Percentiles rank a stretch among this genome's conserved stretches.
Conservation (phyloP, 352 stramenopile species). For the Globisporangium emineosum region DNA sequence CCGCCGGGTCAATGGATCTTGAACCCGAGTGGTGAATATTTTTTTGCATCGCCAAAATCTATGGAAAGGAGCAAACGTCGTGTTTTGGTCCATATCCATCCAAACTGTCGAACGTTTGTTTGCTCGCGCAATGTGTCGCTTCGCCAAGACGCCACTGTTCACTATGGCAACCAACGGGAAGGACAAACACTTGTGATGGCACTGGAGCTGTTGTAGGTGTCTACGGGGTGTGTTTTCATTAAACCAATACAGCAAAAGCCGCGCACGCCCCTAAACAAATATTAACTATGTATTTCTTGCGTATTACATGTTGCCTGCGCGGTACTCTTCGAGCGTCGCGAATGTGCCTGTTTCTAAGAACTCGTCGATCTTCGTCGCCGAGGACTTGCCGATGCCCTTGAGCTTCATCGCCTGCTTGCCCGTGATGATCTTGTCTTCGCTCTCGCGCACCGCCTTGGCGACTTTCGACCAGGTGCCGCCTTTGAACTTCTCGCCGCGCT, state of each 20-base stretch:
- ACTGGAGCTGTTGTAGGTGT: no score
- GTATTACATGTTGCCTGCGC: conserved; percentile 74
- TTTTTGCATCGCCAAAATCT: not conserved
- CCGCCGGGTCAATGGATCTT: no score
- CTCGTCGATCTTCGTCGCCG: conserved; percentile 81
- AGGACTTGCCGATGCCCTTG: conserved; percentile 83
- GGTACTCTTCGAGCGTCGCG: conserved; percentile 78
- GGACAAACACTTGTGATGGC: no score
- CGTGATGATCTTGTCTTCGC: conserved; percentile 52
- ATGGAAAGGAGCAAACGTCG: not conserved
- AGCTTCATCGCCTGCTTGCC: conserved; percentile 83
- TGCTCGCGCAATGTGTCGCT: not conserved
- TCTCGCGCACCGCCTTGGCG: conserved; percentile 77
- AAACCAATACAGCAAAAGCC: not conserved
- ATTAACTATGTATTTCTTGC: not conserved
- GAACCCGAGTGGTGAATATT: no score
- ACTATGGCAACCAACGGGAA: no score
- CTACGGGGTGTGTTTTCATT: not conserved
- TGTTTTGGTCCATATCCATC: not conserved
- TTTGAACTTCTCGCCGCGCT: conserved; percentile 85
- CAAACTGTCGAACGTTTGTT: not conserved
- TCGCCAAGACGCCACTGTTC: no score
- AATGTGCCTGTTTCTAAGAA: conserved; percentile 83
- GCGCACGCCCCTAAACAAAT: not conserved
- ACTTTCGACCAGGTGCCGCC: conserved; percentile 87